Evolutionary conservation across 345 rosid genomes (phyloP), one percentile per base, ranked within the genome.

Genomic region (Sisymbrium irio): DNA sequence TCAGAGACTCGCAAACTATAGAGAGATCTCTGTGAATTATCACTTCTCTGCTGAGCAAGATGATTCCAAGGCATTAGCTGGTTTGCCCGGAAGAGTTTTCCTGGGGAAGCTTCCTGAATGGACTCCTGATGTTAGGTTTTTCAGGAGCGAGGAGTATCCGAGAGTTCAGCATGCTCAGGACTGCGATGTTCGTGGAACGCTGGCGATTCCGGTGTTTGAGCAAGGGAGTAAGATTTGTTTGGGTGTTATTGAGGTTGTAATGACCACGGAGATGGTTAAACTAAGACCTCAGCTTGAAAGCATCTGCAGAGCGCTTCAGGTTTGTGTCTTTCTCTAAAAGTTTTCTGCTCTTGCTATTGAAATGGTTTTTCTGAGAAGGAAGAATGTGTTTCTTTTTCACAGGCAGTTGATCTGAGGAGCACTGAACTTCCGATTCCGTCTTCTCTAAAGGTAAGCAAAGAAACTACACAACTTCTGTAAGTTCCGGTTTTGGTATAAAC

Each of bases 121-220:
- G 96, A 91, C 95, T 50, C 98, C 97, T 27, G 97, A 94, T 84
- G 97, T 89, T 70, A 83, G 91, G 33, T 94, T 89, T 78, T 91
- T 91, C 67, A 85, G 73, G 81, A 88, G 90, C 11, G 97, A 94
- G 9, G 98, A 94, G 73, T 94, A 91, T 79, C 85, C 78, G 1
- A 82, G 97, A 62, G 83, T 91, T n/a, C 72, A 53, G 55, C 84
- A 94, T 50, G 98, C 98, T 41, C 95, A 87, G 69, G 80, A 74
- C 69, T 82, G 78, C 4, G 93, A 83, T 77, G 93, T 94, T 7
- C 83, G 93, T 13, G 99, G 99, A 41, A 86, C 95, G 2, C 80
- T 91, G 53, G 99, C 99, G 3, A 85, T 94, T 74, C 99, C 99
- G 8, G 88, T 91, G 63, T 94, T 94, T 67, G 99, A 89, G 55